A percentile compares a stretch with the other conserved stretches of the same genome.
Evolutionary conservation across 2,329 filamentous ascomycete species (phyloP).

Genomic region (Nothophoma quercina): DNA sequence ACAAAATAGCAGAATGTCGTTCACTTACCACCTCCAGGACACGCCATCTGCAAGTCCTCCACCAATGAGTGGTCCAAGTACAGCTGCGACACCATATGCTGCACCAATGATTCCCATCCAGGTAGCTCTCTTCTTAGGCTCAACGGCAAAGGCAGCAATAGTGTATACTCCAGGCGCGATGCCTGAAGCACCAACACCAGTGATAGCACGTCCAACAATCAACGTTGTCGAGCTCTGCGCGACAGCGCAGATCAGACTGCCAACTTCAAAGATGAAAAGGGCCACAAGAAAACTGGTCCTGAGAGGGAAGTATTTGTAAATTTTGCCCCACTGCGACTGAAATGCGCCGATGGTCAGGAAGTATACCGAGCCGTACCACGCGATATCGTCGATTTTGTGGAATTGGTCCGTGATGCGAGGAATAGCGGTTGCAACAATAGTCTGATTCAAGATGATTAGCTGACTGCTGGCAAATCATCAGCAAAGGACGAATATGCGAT

Average conservation of each 20-base stretch:
- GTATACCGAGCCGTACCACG: slow-evolving; percentile 48
- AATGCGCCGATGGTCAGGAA: slow-evolving; percentile 55
- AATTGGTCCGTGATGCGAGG: slow-evolving; percentile 42
- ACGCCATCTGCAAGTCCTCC: too few species aligned
- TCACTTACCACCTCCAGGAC: too few species aligned
- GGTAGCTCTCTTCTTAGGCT: slow-evolving; percentile 51
- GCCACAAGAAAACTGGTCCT: slow-evolving; percentile 48
- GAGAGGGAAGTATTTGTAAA: slow-evolving; percentile 55
- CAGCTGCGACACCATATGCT: slow-evolving; percentile 44
- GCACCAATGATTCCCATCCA: slow-evolving; percentile 49
- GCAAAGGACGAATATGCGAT: too few species aligned
- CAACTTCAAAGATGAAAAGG: slow-evolving; percentile 61
- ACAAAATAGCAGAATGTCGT: neutral
- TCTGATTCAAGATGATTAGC: slow-evolving; percentile 31
- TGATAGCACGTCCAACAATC: slow-evolving; percentile 51
- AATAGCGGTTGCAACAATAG: slow-evolving; percentile 41
- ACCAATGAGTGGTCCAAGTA: slow-evolving; percentile 18
- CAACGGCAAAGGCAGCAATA: slow-evolving; percentile 54
- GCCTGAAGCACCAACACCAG: slow-evolving; percentile 49
- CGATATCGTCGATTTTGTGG: slow-evolving; percentile 28
- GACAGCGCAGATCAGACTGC: slow-evolving; percentile 61
- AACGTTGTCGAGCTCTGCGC: slow-evolving; percentile 47
- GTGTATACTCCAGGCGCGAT: slow-evolving; percentile 43
- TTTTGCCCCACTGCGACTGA: slow-evolving; percentile 56
- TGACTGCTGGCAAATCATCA: slow-evolving; percentile 1